A percentile compares a stretch with the other conserved stretches of the same genome.
Conservation (phyloP, 2,329 filamentous ascomycete genomes). For the Fusarium sp. region DNA sequence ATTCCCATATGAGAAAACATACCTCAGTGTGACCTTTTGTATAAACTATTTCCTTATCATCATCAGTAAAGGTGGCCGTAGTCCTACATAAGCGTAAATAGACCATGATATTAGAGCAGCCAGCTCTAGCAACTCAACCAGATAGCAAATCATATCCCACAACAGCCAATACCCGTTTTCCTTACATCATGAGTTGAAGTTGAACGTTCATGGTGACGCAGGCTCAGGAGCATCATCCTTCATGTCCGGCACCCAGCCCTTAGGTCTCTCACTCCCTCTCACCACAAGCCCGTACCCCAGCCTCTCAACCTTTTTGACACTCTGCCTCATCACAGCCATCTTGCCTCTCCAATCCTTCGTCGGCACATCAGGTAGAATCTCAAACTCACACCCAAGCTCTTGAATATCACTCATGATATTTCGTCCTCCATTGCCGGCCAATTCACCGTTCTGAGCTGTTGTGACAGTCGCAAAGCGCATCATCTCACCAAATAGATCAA, state of each 20-base stretch:
- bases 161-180: not conserved
- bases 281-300: conserved; percentile 89
- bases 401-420: conserved; percentile 85
- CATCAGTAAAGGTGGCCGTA: not conserved
- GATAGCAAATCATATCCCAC: not conserved
- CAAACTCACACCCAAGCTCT: conserved; percentile 77
- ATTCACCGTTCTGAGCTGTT: conserved; percentile 76
- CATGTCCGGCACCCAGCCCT: conserved; percentile 90
- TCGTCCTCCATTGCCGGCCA: conserved; percentile 53
- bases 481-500: conserved; percentile 93
- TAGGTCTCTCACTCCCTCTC: conserved; percentile 85
- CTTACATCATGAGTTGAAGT: not conserved
- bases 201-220: conserved; percentile 38
- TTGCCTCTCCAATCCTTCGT: conserved; percentile 76
- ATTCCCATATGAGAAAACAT: not conserved
- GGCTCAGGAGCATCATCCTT: conserved; percentile 48
- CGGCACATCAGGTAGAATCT: conserved; percentile 71
- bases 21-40: not conserved
- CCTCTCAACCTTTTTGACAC: conserved; percentile 93
- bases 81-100: not conserved
- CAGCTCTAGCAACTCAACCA: conserved; percentile 18
- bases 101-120: not conserved
- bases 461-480: conserved; percentile 96
- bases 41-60: not conserved
- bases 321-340: conserved; percentile 84